Evolutionary conservation across 768 basidiomycete species (phyloP), one percentile per base, ranked within the genome.

Genomic region (Saitozyma sp.): DNA sequence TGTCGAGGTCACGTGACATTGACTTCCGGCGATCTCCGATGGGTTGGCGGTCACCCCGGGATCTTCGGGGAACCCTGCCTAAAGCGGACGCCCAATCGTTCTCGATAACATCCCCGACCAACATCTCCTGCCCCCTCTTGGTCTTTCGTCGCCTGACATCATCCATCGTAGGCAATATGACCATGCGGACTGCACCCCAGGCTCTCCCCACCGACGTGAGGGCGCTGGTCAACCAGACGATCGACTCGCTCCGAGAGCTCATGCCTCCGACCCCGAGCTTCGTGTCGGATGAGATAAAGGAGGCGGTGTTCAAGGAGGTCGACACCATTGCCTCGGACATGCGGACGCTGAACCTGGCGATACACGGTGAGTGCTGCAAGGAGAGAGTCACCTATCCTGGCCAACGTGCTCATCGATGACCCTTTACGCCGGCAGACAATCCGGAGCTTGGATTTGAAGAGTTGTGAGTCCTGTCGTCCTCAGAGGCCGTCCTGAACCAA

Each of bases 401-500:
- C 5, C 29, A 29, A 29, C 29, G 29, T 29, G 29, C 29, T 29
- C 2, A 29, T 29, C 29, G 29, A 29, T 2, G 29, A 29, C 5
- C 29, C 45, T 46, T 3, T 13, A 3, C 11, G n/a, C 16, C 17
- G 51, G 3, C 20, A 67, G 66, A 67, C 20, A 64, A 67, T 40
- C 63, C 66, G 2, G 66, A 67, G 49, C 48, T 67, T 9, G 54
- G 57, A 1, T 67, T 67, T 38, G 58, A 64, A 46, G 66, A 67
- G 40, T 54, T 64, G 66, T 67, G 29, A 42, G 62, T 63, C 13
- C 2, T 13, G 20, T 45, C 10, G 11, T 50, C 2, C 29, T 29
- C 29, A 29, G 29, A 29, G 29, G 29, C 5, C 29, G 29, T 29
- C 29, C 29, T 16, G 9, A 8, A 19, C 17, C 40, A 10, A 38